Evolutionary conservation across 2,329 filamentous ascomycete species (phyloP).

Genomic region (Aspergillus glaucus): DNA sequence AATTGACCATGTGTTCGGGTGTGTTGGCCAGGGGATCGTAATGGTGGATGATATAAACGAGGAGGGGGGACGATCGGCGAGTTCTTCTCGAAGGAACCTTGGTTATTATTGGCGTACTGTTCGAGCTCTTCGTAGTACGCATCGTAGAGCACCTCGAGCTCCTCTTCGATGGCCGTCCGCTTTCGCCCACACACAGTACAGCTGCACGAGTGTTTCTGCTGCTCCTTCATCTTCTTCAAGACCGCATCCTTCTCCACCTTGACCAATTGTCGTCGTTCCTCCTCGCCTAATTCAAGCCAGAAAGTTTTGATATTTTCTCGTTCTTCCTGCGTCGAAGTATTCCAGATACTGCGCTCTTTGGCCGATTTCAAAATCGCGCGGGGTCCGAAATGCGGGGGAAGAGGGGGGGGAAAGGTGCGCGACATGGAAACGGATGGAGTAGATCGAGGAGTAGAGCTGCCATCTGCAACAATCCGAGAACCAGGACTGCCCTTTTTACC

Average conservation of each 20-base stretch:
- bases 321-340: conserved; percentile 88
- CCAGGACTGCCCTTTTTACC: conserved; percentile 30
- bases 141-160: conserved; percentile 94
- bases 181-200: conserved; percentile 96
- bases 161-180: conserved; percentile 93
- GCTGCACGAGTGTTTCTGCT: conserved; percentile 98
- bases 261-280: conserved; percentile 88
- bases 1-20: conserved; percentile 50
- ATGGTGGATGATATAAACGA: conserved; percentile 54
- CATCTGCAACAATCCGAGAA: conserved; percentile 31
- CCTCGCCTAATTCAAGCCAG: conserved; percentile 90
- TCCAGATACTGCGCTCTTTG: conserved; percentile 85
- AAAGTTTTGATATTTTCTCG: conserved; percentile 97
- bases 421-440: conserved; percentile 40
- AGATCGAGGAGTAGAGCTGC: conserved; percentile 34
- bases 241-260: conserved; percentile 99
- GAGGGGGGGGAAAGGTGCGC: conserved; percentile 38
- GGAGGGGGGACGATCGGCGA: conserved; percentile 63
- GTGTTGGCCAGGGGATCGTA: conserved; percentile 51
- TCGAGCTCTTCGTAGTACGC: conserved; percentile 98
- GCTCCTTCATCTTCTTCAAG: conserved; percentile 98
- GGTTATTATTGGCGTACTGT: conserved; percentile 85
- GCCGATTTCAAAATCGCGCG: conserved; percentile 44
- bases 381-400: conserved; percentile 37
- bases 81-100: conserved; percentile 54